Base-by-base conservation (phyloP, 2,329 filamentous ascomycete genomes). In the Pezicula carpinea region DNA sequence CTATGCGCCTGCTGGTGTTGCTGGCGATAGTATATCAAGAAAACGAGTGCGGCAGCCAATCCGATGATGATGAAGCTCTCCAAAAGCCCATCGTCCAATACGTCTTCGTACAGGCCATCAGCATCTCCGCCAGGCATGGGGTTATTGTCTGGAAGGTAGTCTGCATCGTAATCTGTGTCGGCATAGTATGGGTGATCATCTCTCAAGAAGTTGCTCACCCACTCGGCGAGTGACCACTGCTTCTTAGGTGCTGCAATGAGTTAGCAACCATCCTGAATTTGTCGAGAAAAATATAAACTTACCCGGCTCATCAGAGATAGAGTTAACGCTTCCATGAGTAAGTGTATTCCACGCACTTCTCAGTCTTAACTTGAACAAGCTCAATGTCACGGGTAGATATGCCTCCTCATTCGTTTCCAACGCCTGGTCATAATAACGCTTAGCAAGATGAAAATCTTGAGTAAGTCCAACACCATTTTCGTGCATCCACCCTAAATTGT, bases 401-500 rank as follows among this genome's bases (percentile, higher is more conserved):
- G 93, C 91, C 67, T 99, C 95, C 41, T 84, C 78, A 59, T 96
- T 99, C 1, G 92, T 91, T 61, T 91, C 89, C 23, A 96, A 72
- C 1, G 93, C 92, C 51, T 93, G 79, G 59, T 99, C 93, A 63
- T 99, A 99, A 68, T 91, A 96, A 45, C 93, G 77, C 69, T 99
- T 99, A 2, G 95, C 93, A 47, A 99, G 82, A 62, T 99, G 93
- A 65, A 95, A 99, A 63, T 99, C 93, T 64, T 99, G 93, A 46
- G 87, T 85, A 17, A 97, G 79, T 2, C 91, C 89, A 42, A 97
- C 76, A 6, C 93, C 93, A 61, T 97, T 96, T 68, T 99, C 93
- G 62, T 99, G 90, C 92, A 99, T 97, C 93, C 93, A 99, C 5
- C 93, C 95, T 13, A 99, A 74, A 60, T 99, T 97, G 80, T 90